These are phyloP conservation scores for Suillus tomentosus DNA, from an alignment of 768 basidiomycete species.

Conservation along the genomic window DNA sequence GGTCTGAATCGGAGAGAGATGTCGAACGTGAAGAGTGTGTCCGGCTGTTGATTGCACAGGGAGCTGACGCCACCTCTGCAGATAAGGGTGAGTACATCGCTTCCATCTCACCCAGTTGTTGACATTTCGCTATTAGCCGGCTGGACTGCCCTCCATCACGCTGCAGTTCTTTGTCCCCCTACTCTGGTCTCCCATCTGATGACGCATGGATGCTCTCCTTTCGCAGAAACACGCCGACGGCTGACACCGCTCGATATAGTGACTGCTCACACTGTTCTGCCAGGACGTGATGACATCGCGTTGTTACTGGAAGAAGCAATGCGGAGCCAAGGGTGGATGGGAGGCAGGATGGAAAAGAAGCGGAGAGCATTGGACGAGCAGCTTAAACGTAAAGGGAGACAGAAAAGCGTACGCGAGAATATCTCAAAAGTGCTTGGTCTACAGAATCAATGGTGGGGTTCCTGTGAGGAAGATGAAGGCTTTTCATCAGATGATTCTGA, in stretches of 20 bases:
- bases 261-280: constrained; percentile 77
- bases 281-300: constrained; percentile 83
- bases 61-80: constrained; percentile 60
- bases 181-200: constrained; percentile 91
- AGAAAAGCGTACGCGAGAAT: constrained; percentile 56
- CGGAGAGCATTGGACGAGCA: constrained; percentile 61
- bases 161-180: constrained; percentile 84
- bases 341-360: constrained; percentile 71
- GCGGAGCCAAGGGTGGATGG: constrained; percentile 82
- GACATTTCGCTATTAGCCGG: constrained; percentile 56
- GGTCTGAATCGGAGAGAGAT: constrained; percentile 77
- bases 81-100: constrained; percentile 60
- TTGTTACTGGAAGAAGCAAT: constrained; percentile 88
- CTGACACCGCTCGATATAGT: constrained; percentile 90
- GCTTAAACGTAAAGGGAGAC: constrained; percentile 52
- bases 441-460: constrained; percentile 66
- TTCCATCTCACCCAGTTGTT: constrained; percentile 9
- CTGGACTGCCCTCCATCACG: constrained; percentile 95
- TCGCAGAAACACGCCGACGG: constrained; percentile 73
- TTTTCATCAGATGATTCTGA: constrained; percentile 47
- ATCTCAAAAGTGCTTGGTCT: constrained; percentile 61
- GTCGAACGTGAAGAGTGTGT: constrained; percentile 92
- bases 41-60: constrained; percentile 74
- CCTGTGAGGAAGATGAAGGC: constrained; percentile 45
- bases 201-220: constrained; percentile 88